Evolutionary conservation across 345 rosid species (phyloP), one percentile per base, ranked within the genome.

Genomic region (Clausena lansium): DNA sequence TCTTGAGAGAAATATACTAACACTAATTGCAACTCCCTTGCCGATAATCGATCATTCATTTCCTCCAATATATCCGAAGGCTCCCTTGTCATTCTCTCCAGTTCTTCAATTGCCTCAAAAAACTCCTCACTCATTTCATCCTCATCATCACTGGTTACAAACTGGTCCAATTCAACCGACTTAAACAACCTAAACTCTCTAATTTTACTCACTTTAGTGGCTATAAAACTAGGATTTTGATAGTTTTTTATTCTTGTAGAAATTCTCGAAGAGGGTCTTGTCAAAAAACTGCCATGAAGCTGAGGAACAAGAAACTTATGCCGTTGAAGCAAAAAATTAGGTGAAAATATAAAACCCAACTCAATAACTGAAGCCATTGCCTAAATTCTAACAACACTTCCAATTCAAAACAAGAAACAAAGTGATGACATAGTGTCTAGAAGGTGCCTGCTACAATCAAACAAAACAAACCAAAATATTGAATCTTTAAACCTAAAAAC

Each of bases 1-100:
- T 95, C 98, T 70, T 92, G 98, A 47, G 98, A 86, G 79, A 95
- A 95, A 83, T 95, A 95, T 11, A 95, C 98, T 15, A 95, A 79
- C 74, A 95, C 97, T 32, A 95, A 77, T 5, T 92, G 98, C 54
- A 95, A 73, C 35, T 95, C 98, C 77, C 92, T 82, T 0, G 91
- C 89, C 0, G 98, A 95, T 5, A 95, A 76, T 17, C 90, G 85
- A 55, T 95, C 93, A 55, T 93, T 95, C 98, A 93, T 95, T 75
- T 95, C 98, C 72, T 90, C 98, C 0, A 95, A 89, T 65, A 95
- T 76, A 77, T 93, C 98, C 0, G 98, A 89, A 3, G 98, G 98
- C 66, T 93, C 98, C 78, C 98, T 87, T 1, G 89, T 20, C 98
- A 93, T 95, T 75, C 95, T 86, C 87, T 93, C 98, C 1, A 93